Base-by-base conservation (phyloP, 1,284 basidiomycete species). In the Pyrrhoderma noxium region DNA sequence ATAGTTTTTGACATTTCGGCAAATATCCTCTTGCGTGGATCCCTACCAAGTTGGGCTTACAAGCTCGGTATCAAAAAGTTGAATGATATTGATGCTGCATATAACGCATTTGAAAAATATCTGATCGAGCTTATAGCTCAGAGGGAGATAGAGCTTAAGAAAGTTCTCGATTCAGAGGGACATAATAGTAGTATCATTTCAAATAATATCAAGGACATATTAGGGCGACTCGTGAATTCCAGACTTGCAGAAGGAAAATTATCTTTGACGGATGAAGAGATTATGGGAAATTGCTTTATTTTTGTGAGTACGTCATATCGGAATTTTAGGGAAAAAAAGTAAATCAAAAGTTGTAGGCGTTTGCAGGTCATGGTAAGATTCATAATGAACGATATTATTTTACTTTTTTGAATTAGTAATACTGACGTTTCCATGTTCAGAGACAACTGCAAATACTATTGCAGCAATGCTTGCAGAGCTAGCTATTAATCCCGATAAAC, bases 391-490 rank as follows among this genome's bases (percentile, higher is more conserved):
- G 27, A 11, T 11, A 11, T 5, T 5, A 5, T 35, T 8, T 25
- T 18, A 13, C 21, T 13, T 9, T 25, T 2, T 27, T 27, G 2
- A 38, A 18, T 44, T 13, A 11, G 16, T 27, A 19, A 47, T 31
- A n/a, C 41, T 23, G n/a, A 45, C 8, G 19, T 27, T 2, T 45
- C 16, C 9, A 27, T 22, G 14, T 7, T 2, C 16, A 52, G 49
- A 60, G 45, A 60, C 58, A 14, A 60, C 57, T 35, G 57, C 57
- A 19, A 54, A 56, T 23, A 54, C 57, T 1, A 51, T 60, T 13
- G 55, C 53, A 3, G 54, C 45, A 14, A 47, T 53, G 1, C 41
- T 60, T 38, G 53, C 43, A 23, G 49, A 58, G 3, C 49, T 60
- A 13, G 55, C 57, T 19, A 8, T 56, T 18, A 35, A 57, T 45